These are phyloP conservation scores for Quercus mongolica DNA, from an alignment of 306 rosid genomes.

Conservation along the genomic window DNA sequence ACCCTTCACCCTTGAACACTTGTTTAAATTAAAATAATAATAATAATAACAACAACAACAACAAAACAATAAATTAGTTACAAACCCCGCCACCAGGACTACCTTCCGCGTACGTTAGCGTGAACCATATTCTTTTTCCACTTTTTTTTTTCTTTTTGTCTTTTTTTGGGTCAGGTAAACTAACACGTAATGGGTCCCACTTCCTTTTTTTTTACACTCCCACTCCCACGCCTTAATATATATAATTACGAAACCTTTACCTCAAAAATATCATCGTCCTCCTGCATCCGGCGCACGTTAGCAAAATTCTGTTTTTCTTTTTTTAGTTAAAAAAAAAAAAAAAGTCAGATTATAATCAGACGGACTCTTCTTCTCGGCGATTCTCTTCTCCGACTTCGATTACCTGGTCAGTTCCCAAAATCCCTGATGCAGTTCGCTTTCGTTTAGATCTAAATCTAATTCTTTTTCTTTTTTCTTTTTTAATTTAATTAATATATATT, in stretches of 20 bases:
- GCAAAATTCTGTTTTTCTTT: background rate
- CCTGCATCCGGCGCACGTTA: slow-evolving; percentile 10
- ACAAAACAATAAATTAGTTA: background rate
- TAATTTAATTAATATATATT: background rate
- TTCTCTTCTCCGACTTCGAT: slow-evolving; percentile 1
- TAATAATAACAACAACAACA: too few relatives aligned
- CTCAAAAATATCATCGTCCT: background rate
- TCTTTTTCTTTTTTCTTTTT: too few relatives aligned
- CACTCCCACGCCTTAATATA: too few relatives aligned
- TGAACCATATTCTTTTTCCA: background rate
- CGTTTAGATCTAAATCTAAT: background rate
- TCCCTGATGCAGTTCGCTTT: background rate
- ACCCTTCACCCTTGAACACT: too few relatives aligned
- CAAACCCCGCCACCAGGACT: background rate
- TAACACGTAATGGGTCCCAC: too few relatives aligned
- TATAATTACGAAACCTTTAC: too few relatives aligned
- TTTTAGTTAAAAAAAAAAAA: background rate
- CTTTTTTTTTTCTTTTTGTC: too few relatives aligned
- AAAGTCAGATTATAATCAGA: background rate
- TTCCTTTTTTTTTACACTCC: too few relatives aligned
- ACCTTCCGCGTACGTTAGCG: background rate
- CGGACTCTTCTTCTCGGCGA: background rate
- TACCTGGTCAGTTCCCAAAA: background rate
- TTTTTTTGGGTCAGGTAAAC: too few relatives aligned
- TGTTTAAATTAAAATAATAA: too few relatives aligned